Conservation (phyloP, 2,329 filamentous ascomycete genomes). For the Cercospora nicotianae region DNA sequence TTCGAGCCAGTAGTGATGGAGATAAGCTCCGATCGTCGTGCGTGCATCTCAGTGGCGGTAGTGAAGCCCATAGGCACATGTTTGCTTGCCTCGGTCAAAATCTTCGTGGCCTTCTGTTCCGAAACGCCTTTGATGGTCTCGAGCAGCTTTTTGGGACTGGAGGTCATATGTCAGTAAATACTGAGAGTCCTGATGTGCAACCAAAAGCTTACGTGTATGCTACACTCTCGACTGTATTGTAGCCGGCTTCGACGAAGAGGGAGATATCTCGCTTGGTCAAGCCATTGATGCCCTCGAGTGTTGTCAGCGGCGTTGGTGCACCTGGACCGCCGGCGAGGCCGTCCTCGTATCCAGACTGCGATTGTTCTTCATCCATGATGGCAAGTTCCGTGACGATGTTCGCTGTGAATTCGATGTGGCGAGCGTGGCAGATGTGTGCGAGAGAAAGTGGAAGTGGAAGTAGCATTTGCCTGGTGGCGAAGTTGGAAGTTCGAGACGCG, state of each 20-base stretch:
- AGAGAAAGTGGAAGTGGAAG: not conserved
- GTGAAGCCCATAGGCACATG: slow-evolving; percentile 99
- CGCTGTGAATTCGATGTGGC: not conserved
- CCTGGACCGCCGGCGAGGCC: slow-evolving; percentile 75
- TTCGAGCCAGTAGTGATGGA: slow-evolving; percentile 98
- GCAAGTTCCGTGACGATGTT: not conserved
- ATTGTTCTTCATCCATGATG: slow-evolving; percentile 59
- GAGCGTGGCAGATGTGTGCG: not conserved
- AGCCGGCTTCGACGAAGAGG: slow-evolving; percentile 85
- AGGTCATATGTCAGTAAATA: slow-evolving; percentile 29
- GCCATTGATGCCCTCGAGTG: slow-evolving; percentile 83
- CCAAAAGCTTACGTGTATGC: slow-evolving; percentile 72
- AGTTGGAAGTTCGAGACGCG: not conserved
- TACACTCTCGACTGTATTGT: slow-evolving; percentile 91
- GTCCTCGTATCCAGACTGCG: slow-evolving; percentile 74
- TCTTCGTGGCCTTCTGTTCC: slow-evolving; percentile 90
- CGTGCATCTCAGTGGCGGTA: slow-evolving; percentile 98
- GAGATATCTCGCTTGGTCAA: slow-evolving; percentile 96
- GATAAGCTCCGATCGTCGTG: slow-evolving; percentile 91
- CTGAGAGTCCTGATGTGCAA: not conserved
- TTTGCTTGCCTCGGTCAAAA: slow-evolving; percentile 89
- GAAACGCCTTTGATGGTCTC: slow-evolving; percentile 98
- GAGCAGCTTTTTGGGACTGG: slow-evolving; percentile 67
- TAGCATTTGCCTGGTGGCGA: not conserved
- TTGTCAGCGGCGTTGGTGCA: slow-evolving; percentile 84